Percentiles rank a stretch among this genome's conserved stretches.
phyloP scores from a whole-genome alignment of 2,329 filamentous ascomycete species.

The Boeremia lycopersici region DNA sequence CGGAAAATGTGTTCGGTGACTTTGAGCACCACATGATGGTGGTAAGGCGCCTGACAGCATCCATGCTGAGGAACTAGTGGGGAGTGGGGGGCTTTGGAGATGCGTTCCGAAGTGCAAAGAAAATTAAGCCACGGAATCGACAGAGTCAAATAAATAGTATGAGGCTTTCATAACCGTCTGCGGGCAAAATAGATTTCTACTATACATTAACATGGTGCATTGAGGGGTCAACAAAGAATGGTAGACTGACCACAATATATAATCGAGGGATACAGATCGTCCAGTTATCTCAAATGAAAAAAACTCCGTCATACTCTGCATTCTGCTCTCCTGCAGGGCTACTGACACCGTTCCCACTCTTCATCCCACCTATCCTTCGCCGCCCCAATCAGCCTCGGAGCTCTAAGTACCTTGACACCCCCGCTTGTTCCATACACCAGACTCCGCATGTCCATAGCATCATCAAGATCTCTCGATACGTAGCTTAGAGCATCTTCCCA shows the following conservation, averaged over 20 bases:
- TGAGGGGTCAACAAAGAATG: too few relatives aligned
- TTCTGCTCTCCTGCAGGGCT: background rate
- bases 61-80: background rate
- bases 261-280: too few relatives aligned
- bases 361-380: slow-evolving; percentile 3
- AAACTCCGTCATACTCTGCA: background rate
- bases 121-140: too few relatives aligned
- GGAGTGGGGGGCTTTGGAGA: background rate
- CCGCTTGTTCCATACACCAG: slow-evolving; percentile 7
- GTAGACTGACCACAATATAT: too few relatives aligned
- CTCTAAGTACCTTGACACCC: slow-evolving; percentile 6
- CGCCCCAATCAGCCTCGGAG: background rate
- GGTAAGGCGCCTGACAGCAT: background rate
- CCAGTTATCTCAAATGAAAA: background rate
- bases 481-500: slow-evolving; percentile 17
- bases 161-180: too few relatives aligned
- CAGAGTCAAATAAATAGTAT: too few relatives aligned
- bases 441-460: slow-evolving; percentile 16
- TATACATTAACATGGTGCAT: too few relatives aligned
- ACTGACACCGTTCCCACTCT: slow-evolving; percentile 2
- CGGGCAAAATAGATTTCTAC: too few relatives aligned
- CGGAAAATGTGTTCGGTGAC: background rate
- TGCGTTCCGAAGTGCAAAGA: background rate
- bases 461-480: slow-evolving; percentile 11
- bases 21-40: background rate